Conservation (phyloP, 2,329 filamentous ascomycete genomes). For the Neopestalotiopsis clavispora region DNA sequence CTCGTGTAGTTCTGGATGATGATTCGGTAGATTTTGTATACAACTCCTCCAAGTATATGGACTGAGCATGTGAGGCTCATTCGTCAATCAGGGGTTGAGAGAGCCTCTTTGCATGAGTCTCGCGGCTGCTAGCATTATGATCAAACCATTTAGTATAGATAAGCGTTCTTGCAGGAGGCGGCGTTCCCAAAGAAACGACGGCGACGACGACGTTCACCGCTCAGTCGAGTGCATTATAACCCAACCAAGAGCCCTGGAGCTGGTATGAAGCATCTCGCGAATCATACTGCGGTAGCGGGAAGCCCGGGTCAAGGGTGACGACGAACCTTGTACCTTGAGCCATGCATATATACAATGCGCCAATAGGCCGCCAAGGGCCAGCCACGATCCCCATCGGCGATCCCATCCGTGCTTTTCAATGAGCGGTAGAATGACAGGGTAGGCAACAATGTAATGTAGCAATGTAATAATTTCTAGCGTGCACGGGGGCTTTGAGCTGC, state of each 20-base stretch:
- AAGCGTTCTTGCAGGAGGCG: background rate
- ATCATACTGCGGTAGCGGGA: background rate
- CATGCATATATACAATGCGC: background rate
- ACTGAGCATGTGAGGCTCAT: background rate
- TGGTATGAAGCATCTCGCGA: background rate
- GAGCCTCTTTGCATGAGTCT: background rate
- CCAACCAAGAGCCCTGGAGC: background rate
- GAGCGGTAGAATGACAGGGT: background rate
- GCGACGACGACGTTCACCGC: background rate
- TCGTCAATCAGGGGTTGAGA: background rate
- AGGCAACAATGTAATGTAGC: no score
- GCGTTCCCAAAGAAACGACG: background rate
- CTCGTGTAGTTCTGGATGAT: background rate
- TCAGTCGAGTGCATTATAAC: background rate
- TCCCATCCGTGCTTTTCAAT: background rate
- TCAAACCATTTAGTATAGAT: background rate
- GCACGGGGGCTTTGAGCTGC: background rate
- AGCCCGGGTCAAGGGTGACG: background rate
- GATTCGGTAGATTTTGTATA: no score
- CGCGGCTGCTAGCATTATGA: no score
- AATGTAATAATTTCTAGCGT: slow-evolving; percentile 1
- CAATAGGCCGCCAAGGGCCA: slow-evolving; percentile 8
- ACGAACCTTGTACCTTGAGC: slow-evolving; percentile 1
- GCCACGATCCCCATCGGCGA: slow-evolving; percentile 13
- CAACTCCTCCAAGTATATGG: no score